Conservation (phyloP, 345 rosid species). For the Arabidopsis suecica region DNA sequence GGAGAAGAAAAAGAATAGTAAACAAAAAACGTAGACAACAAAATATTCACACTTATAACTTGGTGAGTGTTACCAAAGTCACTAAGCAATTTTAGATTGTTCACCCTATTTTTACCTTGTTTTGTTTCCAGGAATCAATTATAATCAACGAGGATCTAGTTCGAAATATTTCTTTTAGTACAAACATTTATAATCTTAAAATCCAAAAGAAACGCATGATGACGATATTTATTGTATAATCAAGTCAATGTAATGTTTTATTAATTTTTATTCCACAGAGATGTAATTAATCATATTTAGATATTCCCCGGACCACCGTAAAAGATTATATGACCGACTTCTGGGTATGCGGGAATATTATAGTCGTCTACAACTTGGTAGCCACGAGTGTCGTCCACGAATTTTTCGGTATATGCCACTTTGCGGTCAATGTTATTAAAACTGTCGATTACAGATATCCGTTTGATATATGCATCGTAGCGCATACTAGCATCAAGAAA, state of each 20-base stretch:
- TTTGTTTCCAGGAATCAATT: no score
- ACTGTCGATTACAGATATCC: constrained; percentile 11
- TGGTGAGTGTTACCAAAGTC: no score
- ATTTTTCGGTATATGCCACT: neutral
- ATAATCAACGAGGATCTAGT: no score
- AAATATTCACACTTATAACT: no score
- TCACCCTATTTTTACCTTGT: no score
- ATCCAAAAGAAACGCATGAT: no score
- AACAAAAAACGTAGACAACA: no score
- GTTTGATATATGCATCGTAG: constrained; percentile 13
- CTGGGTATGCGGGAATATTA: neutral
- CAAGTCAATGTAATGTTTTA: neutral
- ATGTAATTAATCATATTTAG: neutral
- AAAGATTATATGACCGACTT: neutral
- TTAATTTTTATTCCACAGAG: neutral
- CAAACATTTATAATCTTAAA: no score
- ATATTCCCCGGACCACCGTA: constrained; percentile 35
- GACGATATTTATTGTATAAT: neutral
- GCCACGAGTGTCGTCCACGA: neutral
- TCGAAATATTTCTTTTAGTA: no score
- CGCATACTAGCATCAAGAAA: rapidly evolving
- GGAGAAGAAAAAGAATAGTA: no score
- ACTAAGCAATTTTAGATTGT: no score
- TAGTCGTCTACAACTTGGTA: neutral
- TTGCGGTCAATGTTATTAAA: neutral